phyloP scores from a whole-genome alignment of 768 basidiomycete species.

The Naganishia randhawae region DNA sequence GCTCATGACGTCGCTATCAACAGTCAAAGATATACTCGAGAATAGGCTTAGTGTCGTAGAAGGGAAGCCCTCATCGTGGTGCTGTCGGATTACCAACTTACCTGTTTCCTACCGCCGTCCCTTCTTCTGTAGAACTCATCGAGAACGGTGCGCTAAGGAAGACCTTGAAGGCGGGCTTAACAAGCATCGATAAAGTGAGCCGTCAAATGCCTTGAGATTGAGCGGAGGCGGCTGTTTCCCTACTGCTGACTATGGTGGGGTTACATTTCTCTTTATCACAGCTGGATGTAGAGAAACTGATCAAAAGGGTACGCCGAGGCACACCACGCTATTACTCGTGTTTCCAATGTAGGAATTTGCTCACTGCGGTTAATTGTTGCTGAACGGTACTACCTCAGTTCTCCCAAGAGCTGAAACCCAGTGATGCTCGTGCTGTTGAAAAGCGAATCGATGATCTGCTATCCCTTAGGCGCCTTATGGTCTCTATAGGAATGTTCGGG shows the following conservation, averaged over 20 bases:
- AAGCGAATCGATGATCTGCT: slow-evolving; percentile 58
- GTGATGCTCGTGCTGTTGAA: slow-evolving; percentile 27
- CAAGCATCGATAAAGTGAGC: slow-evolving; percentile 28
- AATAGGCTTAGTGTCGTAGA: slow-evolving; percentile 82
- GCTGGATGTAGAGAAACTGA: slow-evolving; percentile 84
- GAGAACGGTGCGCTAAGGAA: slow-evolving; percentile 21
- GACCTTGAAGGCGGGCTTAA: slow-evolving; percentile 27
- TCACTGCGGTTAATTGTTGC: neutral
- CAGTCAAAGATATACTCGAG: slow-evolving; percentile 57
- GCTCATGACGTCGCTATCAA: slow-evolving; percentile 1
- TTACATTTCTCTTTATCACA: slow-evolving; percentile 58
- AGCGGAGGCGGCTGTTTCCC: too few relatives aligned
- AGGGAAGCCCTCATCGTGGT: slow-evolving; percentile 53
- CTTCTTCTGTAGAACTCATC: slow-evolving; percentile 3
- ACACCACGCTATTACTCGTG: too few relatives aligned
- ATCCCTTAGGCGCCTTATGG: slow-evolving; percentile 67
- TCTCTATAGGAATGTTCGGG: slow-evolving; percentile 62
- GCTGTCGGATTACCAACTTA: slow-evolving; percentile 11
- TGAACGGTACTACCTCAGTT: slow-evolving; percentile 7
- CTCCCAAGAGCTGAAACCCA: neutral
- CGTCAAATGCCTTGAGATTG: neutral
- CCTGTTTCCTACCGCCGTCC: neutral
- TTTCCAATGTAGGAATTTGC: too few relatives aligned
- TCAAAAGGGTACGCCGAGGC: slow-evolving; percentile 50
- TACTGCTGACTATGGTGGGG: too few relatives aligned